These are phyloP conservation scores for Magnolia officinalis DNA, from an alignment of 164 flowering plant species.

Conservation along the genomic window DNA sequence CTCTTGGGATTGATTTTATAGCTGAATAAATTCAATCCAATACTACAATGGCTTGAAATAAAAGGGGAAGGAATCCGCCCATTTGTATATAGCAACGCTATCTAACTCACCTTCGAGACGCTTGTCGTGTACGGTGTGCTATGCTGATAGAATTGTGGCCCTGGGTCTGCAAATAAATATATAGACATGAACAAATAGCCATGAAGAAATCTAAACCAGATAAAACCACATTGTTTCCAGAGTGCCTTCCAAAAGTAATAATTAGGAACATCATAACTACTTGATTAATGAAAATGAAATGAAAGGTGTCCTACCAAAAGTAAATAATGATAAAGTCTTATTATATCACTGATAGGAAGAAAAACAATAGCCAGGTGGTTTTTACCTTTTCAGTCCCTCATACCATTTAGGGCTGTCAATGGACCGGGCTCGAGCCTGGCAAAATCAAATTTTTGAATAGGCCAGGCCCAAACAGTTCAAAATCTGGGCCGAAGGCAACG, in stretches of 20 bases:
- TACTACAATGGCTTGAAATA: background rate
- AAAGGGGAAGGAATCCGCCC: background rate
- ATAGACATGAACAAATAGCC: background rate
- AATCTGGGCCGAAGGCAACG: too few relatives aligned
- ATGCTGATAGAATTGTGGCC: conserved; percentile 43
- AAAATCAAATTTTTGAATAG: too few relatives aligned
- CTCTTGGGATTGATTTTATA: background rate
- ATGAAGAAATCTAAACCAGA: background rate
- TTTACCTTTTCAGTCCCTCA: too few relatives aligned
- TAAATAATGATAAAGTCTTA: too few relatives aligned
- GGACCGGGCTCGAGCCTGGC: too few relatives aligned
- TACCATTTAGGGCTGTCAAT: too few relatives aligned
- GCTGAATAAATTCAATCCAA: background rate
- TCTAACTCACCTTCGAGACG: conserved; percentile 54
- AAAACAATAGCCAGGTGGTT: too few relatives aligned
- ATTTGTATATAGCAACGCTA: background rate
- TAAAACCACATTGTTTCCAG: too few relatives aligned
- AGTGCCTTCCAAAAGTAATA: background rate
- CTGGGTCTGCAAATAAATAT: conserved; percentile 21
- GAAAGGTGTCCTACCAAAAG: too few relatives aligned
- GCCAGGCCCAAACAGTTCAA: too few relatives aligned
- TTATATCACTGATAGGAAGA: too few relatives aligned
- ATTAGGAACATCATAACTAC: background rate
- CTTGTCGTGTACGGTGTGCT: conserved; percentile 50
- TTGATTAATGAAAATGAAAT: background rate